Evolutionary conservation across 768 basidiomycete species (phyloP).

Genomic region (Lentinula edodes): DNA sequence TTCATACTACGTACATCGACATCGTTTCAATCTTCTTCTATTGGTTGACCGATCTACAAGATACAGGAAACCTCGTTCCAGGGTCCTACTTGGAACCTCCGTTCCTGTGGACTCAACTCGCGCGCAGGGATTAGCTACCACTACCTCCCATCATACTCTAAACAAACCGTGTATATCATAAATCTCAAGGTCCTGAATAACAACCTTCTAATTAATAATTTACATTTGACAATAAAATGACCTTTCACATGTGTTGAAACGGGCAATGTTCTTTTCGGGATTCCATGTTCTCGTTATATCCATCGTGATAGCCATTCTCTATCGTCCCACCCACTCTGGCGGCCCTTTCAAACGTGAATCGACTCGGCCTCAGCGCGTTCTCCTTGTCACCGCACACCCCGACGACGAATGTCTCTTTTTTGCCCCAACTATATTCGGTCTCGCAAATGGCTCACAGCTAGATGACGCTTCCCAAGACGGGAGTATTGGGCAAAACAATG

Average conservation of each 20-base stretch:
- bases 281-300: conserved; percentile 3
- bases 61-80: too few species aligned
- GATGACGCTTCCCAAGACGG: not conserved
- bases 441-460: conserved; percentile 23
- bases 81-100: too few species aligned
- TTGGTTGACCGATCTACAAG: too few species aligned
- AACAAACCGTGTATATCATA: too few species aligned
- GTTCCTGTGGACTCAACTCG: too few species aligned
- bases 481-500: conserved; percentile 2
- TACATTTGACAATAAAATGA: too few species aligned
- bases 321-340: not conserved
- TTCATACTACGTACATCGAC: too few species aligned
- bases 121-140: too few species aligned
- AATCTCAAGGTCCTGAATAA: too few species aligned
- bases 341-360: not conserved
- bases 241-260: not conserved
- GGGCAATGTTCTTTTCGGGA: not conserved
- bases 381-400: conserved; percentile 87
- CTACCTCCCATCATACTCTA: too few species aligned
- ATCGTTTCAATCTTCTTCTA: too few species aligned
- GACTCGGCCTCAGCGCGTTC: conserved; percentile 21
- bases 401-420: conserved; percentile 97
- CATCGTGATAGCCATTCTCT: not conserved
- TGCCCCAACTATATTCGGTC: conserved; percentile 68
- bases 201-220: too few species aligned